phyloP scores from a whole-genome alignment of 371 early-diverging fungal genomes.

The Basidiobolus meristosporus region DNA sequence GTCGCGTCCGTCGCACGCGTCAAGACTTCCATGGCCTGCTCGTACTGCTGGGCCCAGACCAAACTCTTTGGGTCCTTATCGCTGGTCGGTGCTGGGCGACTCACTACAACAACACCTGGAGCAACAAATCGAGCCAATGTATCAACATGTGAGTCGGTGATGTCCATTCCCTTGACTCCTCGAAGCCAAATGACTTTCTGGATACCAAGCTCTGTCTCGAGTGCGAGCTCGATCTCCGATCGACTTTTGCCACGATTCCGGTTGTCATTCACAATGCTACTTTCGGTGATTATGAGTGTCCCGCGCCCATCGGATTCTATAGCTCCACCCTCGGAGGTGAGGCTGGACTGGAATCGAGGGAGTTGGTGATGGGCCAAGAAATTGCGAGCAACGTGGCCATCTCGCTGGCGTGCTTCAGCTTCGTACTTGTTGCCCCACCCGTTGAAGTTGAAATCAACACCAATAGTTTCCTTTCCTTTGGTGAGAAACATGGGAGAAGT shows the following conservation, averaged over 20 bases:
- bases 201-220: conserved; percentile 3
- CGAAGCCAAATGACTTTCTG: conserved; percentile 7
- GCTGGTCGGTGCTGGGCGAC: no score
- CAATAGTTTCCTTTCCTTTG: conserved; percentile 1
- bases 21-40: conserved; percentile 5
- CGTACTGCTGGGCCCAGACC: no score
- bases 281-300: conserved; percentile 7
- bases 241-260: conserved; percentile 7
- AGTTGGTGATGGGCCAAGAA: conserved; percentile 3
- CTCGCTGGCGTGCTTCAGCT: no score
- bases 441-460: conserved; percentile 7
- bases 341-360: conserved; percentile 1
- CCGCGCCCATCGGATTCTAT: conserved; percentile 8
- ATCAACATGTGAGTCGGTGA: conserved; percentile 8
- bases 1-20: conserved; percentile 4
- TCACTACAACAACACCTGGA: no score
- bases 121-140: conserved; percentile 8
- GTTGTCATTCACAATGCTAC: conserved; percentile 7
- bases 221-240: conserved; percentile 2
- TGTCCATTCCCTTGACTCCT: conserved; percentile 7
- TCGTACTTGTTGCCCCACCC: conserved; percentile 7
- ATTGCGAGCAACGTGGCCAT: no score
- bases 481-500: conserved; percentile 5
- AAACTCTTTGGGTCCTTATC: no score
- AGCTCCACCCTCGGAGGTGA: conserved; percentile 6